phyloP scores from a whole-genome alignment of 164 flowering plant genomes.

The Vitis amurensis region DNA sequence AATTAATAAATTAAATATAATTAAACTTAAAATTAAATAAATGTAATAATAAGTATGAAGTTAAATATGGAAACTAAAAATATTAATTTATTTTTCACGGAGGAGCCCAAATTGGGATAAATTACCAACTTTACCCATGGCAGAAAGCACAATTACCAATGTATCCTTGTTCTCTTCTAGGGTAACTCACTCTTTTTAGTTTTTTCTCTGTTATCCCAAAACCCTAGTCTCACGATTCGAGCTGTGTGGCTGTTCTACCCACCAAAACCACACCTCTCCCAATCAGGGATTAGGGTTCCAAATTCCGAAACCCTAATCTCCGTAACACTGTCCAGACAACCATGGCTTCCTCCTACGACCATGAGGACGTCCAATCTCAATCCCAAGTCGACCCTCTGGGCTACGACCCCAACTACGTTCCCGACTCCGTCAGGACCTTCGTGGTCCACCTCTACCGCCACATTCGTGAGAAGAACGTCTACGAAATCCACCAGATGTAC shows the following conservation, averaged over 20 bases:
- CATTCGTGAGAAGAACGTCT: conserved; percentile 95
- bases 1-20: no score
- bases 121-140: no score
- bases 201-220: background rate
- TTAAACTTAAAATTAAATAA: no score
- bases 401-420: conserved; percentile 92
- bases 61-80: no score
- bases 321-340: background rate
- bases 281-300: background rate
- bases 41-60: no score
- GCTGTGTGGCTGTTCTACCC: no score
- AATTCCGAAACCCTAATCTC: background rate
- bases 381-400: conserved; percentile 17
- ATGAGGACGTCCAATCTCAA: conserved; percentile 24
- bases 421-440: conserved; percentile 91
- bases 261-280: background rate
- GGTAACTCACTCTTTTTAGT: background rate
- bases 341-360: conserved; percentile 32
- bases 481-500: conserved; percentile 98
- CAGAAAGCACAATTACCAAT: no score
- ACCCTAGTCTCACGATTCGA: background rate
- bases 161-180: background rate
- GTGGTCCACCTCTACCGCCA: conserved; percentile 93
- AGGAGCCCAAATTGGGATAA: no score
- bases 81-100: no score